Base-by-base conservation (phyloP, 2,329 filamentous ascomycete genomes). In the Aspergillus felis region DNA sequence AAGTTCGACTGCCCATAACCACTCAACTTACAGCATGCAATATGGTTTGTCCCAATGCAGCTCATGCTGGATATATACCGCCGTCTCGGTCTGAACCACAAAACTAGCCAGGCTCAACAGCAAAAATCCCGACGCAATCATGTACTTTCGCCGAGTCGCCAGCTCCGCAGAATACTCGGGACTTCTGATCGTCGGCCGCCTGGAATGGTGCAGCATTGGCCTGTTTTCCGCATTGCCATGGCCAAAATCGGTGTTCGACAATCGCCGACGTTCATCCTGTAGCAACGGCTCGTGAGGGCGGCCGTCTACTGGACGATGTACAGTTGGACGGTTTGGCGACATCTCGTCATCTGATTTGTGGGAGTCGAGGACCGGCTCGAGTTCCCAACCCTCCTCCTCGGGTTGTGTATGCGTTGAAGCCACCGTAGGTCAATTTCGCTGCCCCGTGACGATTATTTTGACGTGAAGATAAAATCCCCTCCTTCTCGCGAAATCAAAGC, bases 11-110 rank as follows among this genome's bases (percentile, higher is more conserved):
- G 20, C 14, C 20, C 12, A 24, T 7, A 7, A 12, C 44, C 50
- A 55, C 20, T 50, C 42, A 58, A 76, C 75, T 78, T 78, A 97
- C 82, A 99, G 85, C 94, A 99, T 99, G 81, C 91, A 96, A 79
- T 97, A 99, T n/a, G 94, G 91, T 79, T 99, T 99, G 78, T 95
- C 86, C 94, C 94, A 99, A 62, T 89, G 87, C 62, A 97, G 78
- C 59, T 94, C 87, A 72, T 93, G 88, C 78, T 97, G 93, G 60
- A 99, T 94, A 77, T 97, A 92, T 9, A 95, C 87, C 10, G 92
- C 93, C 54, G 96, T 91, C 80, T 97, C 93, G 3, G 94, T 97
- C 82, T 99, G 94, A 5, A 96, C 81, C 50, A 91, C 91, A 73
- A 99, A 99, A 70, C 90, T 89, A 58, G 96, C 78, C 69, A 99